Percentiles rank a stretch among this genome's conserved stretches.
phyloP scores from a whole-genome alignment of 1,284 basidiomycete species.

The Pisolithus thermaeus region DNA sequence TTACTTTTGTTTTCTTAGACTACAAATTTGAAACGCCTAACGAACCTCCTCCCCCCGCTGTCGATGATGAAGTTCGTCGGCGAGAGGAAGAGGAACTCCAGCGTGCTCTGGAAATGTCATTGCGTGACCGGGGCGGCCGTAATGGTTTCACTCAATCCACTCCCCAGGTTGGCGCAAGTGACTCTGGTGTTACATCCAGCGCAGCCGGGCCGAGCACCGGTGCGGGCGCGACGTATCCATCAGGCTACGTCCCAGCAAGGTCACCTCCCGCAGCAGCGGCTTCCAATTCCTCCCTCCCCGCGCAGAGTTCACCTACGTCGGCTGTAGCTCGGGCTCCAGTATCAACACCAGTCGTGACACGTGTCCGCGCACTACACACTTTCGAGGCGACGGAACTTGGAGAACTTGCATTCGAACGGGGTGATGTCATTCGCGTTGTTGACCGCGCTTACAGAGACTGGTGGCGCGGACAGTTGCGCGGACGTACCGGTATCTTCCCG shows the following conservation, averaged over 20 bases:
- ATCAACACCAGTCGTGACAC: constrained; percentile 53
- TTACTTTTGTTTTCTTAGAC: constrained; percentile 34
- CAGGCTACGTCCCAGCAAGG: constrained; percentile 41
- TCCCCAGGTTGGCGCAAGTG: constrained; percentile 36
- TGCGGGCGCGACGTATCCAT: constrained; percentile 30
- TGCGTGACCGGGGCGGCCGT: constrained; percentile 82
- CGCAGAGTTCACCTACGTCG: constrained; percentile 9
- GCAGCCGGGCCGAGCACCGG: constrained; percentile 10
- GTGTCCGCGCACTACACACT: constrained; percentile 87
- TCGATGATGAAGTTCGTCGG: constrained; percentile 74
- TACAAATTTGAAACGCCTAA: constrained; percentile 64
- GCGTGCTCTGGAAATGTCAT: constrained; percentile 82
- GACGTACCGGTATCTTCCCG: constrained; percentile 95
- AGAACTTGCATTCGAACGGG: constrained; percentile 89
- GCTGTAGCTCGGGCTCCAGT: constrained; percentile 12
- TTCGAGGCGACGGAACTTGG: constrained; percentile 89
- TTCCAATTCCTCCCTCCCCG: constrained; percentile 24
- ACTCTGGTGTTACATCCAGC: constrained; percentile 23
- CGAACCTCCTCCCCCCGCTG: constrained; percentile 62
- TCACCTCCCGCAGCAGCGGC: constrained; percentile 27
- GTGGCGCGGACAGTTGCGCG: constrained; percentile 95
- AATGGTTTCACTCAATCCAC: constrained; percentile 37
- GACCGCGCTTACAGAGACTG: constrained; percentile 96
- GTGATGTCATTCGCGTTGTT: constrained; percentile 94
- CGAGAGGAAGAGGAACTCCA: constrained; percentile 92